Base-by-base conservation (phyloP, 164 flowering plant genomes). In the Magnolia changhungtana region DNA sequence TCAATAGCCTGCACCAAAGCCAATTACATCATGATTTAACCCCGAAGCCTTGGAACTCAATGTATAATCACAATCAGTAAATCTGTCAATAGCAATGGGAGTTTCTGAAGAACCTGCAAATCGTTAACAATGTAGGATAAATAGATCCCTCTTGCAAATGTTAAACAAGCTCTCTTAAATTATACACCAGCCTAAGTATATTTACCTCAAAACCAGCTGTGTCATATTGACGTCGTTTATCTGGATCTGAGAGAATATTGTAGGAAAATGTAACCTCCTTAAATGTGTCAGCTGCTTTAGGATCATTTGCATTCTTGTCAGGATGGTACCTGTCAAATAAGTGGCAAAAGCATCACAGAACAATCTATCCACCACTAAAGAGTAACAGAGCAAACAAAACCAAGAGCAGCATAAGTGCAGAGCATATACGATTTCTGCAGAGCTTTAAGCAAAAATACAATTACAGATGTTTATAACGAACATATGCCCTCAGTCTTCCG, bases 301-400 rank as follows among this genome's bases (percentile, higher is more conserved):
- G 94, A 80, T 96, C 95, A 87, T 94, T 94, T 82, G 92, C 97
- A 86, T 94, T 96, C 82, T 96, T 96, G 82, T 96, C 98, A n/a
- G 99, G 99, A 86, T 94, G 97, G 78, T 96, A 96, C 91, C 98
- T 96, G 83, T 76, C 45, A 55, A 55, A 55, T 55, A 16, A 55
- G 61, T 37, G 8, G 61, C 61, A 55, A 55, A 55, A 37, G 65
- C 21, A 63, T 63, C 65, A n/a, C 65, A 18, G 65, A 18, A 63
- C 19, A 63, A 63, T 18, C 65, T 37, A 37, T 37, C 45, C 61
- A 13, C 61, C 61, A 16, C 18, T 16, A 55, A 55, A 55, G 18
- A 55, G 61, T 55, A 16, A 55, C 45, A 55, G 8, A 55, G 61
- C 18, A 55, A 55, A 55, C 61, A 55, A 55, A 10, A 16, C 18